Evolutionary conservation across 306 rosid genomes (phyloP).

Genomic region (Rosa lucieae): DNA sequence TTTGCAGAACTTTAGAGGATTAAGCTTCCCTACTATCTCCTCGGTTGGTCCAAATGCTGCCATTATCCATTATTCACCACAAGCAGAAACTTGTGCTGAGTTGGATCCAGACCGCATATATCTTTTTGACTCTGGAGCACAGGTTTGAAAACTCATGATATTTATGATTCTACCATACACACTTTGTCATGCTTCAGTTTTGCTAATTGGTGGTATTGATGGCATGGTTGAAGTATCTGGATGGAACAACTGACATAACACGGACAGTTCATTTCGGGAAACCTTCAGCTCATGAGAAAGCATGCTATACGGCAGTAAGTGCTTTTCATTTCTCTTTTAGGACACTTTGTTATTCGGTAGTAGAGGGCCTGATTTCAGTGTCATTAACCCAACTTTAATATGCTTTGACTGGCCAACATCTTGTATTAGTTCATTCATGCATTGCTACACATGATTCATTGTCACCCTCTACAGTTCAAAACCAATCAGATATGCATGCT

Average conservation of each 20-base stretch:
- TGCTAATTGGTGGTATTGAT: constrained; percentile 26
- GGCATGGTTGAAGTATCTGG: constrained; percentile 69
- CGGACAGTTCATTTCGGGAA: constrained; percentile 96
- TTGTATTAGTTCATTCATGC: constrained; percentile 6
- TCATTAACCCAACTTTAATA: neutral
- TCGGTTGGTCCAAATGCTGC: constrained; percentile 99
- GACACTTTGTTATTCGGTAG: constrained; percentile 5
- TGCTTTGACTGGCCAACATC: constrained; percentile 17
- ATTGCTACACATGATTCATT: neutral
- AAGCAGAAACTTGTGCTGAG: constrained; percentile 81
- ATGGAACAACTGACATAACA: constrained; percentile 98
- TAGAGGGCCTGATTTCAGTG: neutral
- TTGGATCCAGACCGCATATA: constrained; percentile 85
- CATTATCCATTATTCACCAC: constrained; percentile 80
- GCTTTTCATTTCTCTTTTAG: constrained; percentile 14
- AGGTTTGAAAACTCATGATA: constrained; percentile 48
- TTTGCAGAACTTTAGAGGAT: constrained; percentile 87
- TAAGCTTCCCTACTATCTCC: constrained; percentile 95
- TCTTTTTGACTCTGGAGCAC: constrained; percentile 99
- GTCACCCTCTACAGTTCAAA: neutral
- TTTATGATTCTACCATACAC: constrained; percentile 10
- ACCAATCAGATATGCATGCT: neutral
- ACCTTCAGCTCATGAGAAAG: constrained; percentile 85
- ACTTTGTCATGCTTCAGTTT: constrained; percentile 9
- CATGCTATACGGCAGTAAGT: constrained; percentile 90